phyloP scores from a whole-genome alignment of 1,284 basidiomycete genomes.

The Cryptococcus floricola region DNA sequence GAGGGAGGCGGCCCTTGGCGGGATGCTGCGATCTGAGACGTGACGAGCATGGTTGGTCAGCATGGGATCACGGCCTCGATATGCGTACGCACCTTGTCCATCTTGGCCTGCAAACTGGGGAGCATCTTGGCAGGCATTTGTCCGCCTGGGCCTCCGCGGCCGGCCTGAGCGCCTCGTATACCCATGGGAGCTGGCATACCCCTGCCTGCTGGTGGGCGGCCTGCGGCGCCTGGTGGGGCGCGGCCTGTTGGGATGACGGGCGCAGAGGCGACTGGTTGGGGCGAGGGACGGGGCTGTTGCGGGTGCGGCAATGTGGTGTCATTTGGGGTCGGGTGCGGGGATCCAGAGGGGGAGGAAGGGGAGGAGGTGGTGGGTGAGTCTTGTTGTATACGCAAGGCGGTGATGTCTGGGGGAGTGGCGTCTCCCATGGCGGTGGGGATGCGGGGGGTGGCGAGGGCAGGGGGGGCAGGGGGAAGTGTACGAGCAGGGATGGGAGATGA shows the following conservation, averaged over 20 bases:
- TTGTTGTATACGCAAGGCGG: not conserved
- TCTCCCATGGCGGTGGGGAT: not conserved
- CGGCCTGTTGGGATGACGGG: not conserved
- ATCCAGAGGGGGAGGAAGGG: slow-evolving; percentile 12
- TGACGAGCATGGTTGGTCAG: not conserved
- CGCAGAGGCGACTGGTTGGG: slow-evolving; percentile 5
- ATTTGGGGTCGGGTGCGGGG: slow-evolving; percentile 3
- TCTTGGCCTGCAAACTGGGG: slow-evolving; percentile 84
- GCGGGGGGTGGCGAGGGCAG: not conserved
- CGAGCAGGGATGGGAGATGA: too few relatives aligned
- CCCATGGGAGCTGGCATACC: slow-evolving; percentile 35
- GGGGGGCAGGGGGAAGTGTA: too few relatives aligned
- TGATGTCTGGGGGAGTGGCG: not conserved
- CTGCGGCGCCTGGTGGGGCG: slow-evolving; percentile 8
- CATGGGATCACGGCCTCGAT: not conserved
- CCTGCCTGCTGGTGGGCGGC: slow-evolving; percentile 9
- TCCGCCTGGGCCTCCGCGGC: slow-evolving; percentile 19
- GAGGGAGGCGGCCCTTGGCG: slow-evolving; percentile 26
- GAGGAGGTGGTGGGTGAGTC: not conserved
- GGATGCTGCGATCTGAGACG: slow-evolving; percentile 26
- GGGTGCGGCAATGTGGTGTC: slow-evolving; percentile 7
- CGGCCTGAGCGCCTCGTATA: slow-evolving; percentile 26
- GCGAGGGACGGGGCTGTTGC: not conserved
- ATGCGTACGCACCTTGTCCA: slow-evolving; percentile 58
- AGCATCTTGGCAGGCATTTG: slow-evolving; percentile 57